Base-by-base conservation (phyloP, 2,329 filamentous ascomycete genomes). In the Sporothrix protearum region DNA sequence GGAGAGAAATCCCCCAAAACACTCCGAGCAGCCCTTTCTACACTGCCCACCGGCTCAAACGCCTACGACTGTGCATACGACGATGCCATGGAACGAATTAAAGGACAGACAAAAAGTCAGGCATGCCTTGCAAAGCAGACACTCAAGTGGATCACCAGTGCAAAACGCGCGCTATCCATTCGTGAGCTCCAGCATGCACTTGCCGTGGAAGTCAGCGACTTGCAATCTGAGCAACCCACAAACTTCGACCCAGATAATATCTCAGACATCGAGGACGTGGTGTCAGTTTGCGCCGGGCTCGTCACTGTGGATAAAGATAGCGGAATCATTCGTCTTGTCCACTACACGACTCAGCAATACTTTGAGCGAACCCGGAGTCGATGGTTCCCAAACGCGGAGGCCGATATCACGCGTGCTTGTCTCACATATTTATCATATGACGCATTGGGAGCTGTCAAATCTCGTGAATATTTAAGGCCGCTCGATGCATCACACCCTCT, bases 281-380 rank as follows among this genome's bases (percentile, higher is more conserved):
- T 69, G 4, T 57, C 67, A 8, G 67, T 30, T 5, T 69, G 67
- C 16, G 49, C 49, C 3, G 67, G 67, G 14, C n/a, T 69, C 14
- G 51, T 69, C 2, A 59, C 67, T 2, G 67, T 59, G 2, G 49
- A 57, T 12, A 36, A 68, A 39, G 47, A 57, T 30, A 47, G 49
- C n/a, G 22, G 10, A 1, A 47, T 47, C 51, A 59, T 69, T 30
- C 67, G 67, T 10, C 25, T 69, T 1, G 33, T 69, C n/a, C 67
- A 69, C 51, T 57, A 69, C n/a, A 69, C 67, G 22, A 57, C 67
- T 5, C 49, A 69, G 25, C 1, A 57, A 47, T 69, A 45, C 33
- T 45, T 69, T 16, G 67, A 69, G 63, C 61, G 42, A 10, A 68
- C 42, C 2, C 28, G 19, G 25, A 42, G 12, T 14, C 42, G 49